These are phyloP conservation scores for Zymoseptoria crescenta DNA, from an alignment of 2,329 filamentous ascomycete genomes.

Conservation along the genomic window DNA sequence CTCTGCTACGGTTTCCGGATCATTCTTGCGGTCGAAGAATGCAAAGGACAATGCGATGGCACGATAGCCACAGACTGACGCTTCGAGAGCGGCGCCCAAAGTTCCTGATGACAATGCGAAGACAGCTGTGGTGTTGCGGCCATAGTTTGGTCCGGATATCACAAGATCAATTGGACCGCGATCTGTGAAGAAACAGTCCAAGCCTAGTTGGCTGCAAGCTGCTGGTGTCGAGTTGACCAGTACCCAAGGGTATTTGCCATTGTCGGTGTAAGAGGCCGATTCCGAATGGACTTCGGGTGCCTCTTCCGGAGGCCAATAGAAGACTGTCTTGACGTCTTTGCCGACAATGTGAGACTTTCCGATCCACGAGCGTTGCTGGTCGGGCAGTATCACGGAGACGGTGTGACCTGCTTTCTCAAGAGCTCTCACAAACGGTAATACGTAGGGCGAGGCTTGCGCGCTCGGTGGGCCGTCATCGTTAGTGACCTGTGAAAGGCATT, in stretches of 20 bases:
- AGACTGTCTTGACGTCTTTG: constrained; percentile 59
- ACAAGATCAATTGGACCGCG: constrained; percentile 40
- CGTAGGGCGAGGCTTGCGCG: constrained; percentile 42
- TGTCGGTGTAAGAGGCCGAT: constrained; percentile 27
- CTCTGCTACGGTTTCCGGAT: constrained; percentile 69
- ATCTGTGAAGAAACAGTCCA: constrained; percentile 41
- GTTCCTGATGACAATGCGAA: constrained; percentile 44
- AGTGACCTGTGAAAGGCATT: constrained; percentile 33
- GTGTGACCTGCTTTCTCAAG: constrained; percentile 61
- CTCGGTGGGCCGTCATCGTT: constrained; percentile 48
- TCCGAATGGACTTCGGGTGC: constrained; percentile 21
- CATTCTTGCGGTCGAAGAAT: constrained; percentile 79
- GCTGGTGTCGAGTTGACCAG: constrained; percentile 45
- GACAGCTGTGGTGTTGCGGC: constrained; percentile 44
- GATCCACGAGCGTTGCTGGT: constrained; percentile 94
- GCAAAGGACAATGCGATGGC: constrained; percentile 83
- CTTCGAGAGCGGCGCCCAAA: constrained; percentile 44
- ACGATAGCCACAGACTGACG: constrained; percentile 39
- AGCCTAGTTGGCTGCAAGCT: constrained; percentile 42
- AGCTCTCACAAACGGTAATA: constrained; percentile 40
- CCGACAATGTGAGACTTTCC: constrained; percentile 96
- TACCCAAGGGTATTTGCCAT: constrained; percentile 38
- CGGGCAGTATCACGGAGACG: constrained; percentile 86
- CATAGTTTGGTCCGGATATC: constrained; percentile 44
- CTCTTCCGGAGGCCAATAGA: constrained; percentile 45